These are phyloP conservation scores for Phellinidium pouzarii DNA, from an alignment of 1,284 basidiomycete species.

Conservation along the genomic window DNA sequence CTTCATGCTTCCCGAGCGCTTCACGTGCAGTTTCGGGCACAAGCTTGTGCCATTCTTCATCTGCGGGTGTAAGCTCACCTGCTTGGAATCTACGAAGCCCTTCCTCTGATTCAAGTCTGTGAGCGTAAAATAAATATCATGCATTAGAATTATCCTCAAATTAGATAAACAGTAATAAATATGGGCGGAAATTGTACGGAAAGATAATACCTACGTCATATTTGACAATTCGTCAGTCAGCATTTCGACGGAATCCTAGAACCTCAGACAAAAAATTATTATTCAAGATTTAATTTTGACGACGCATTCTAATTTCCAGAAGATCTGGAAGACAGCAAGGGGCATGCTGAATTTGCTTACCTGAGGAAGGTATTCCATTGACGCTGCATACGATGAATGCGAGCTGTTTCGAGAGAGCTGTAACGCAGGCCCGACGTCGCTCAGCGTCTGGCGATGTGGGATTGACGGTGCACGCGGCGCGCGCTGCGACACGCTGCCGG, in stretches of 20 bases:
- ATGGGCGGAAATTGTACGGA: background rate
- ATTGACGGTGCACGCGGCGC: background rate
- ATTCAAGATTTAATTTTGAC: background rate
- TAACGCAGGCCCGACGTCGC: conserved; percentile 12
- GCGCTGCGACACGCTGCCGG: conserved; percentile 16
- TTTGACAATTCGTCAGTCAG: conserved; percentile 46
- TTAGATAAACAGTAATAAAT: background rate
- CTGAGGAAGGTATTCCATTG: background rate
- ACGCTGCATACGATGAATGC: conserved; percentile 16
- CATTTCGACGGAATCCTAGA: conserved; percentile 25
- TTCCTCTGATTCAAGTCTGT: conserved; percentile 56
- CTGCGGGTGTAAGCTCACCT: conserved; percentile 48
- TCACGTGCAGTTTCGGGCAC: conserved; percentile 63
- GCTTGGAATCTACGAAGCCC: conserved; percentile 56
- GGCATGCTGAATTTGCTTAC: background rate
- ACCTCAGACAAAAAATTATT: background rate
- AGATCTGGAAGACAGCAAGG: background rate
- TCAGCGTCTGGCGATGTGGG: conserved; percentile 8
- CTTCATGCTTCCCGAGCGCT: conserved; percentile 62
- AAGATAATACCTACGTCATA: conserved; percentile 40
- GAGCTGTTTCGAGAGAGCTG: conserved; percentile 7
- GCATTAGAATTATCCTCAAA: no score
- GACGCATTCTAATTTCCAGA: background rate
- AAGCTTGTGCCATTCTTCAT: conserved; percentile 73
- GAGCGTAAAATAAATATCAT: conserved; percentile 22